A percentile compares a stretch with the other conserved stretches of the same genome.
phyloP scores from a whole-genome alignment of 177 flowering plant species.

The Tripterygium wilfordii region DNA sequence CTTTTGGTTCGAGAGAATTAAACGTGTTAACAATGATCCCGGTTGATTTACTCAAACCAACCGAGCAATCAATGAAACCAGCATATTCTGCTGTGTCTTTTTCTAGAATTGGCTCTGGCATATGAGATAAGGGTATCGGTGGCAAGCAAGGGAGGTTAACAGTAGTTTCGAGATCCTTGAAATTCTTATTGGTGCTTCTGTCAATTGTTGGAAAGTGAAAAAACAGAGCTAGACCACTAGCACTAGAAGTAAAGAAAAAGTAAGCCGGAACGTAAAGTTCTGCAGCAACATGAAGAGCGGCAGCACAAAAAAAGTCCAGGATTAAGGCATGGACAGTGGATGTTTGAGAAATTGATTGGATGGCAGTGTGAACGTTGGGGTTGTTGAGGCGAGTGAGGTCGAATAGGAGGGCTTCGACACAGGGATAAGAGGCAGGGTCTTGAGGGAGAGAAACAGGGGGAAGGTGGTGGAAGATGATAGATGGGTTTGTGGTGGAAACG shows the following conservation, averaged over 20 bases:
- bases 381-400: not conserved
- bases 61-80: not conserved
- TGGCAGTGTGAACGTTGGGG: not conserved
- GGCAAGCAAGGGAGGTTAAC: not conserved
- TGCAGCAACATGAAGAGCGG: not conserved
- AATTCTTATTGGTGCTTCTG: not conserved
- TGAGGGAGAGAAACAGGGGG: too few relatives aligned
- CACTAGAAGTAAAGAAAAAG: not conserved
- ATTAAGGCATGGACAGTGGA: not conserved
- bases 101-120: not conserved
- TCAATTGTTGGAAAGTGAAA: not conserved
- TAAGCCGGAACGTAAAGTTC: not conserved
- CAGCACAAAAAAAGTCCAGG: not conserved
- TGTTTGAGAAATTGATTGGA: not conserved
- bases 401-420: not conserved
- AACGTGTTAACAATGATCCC: conserved; percentile 32
- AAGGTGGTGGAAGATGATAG: conserved; percentile 34
- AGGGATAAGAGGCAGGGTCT: conserved; percentile 3
- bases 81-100: not conserved
- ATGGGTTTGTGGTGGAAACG: conserved; percentile 21
- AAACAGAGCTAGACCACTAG: not conserved
- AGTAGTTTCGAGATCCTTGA: not conserved
- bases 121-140: not conserved
- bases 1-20: conserved; percentile 14
- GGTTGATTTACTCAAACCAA: conserved; percentile 3